Evolutionary conservation across 495 filamentous ascomycete species (phyloP).

Genomic region (Rhizodiscina lignyota): DNA sequence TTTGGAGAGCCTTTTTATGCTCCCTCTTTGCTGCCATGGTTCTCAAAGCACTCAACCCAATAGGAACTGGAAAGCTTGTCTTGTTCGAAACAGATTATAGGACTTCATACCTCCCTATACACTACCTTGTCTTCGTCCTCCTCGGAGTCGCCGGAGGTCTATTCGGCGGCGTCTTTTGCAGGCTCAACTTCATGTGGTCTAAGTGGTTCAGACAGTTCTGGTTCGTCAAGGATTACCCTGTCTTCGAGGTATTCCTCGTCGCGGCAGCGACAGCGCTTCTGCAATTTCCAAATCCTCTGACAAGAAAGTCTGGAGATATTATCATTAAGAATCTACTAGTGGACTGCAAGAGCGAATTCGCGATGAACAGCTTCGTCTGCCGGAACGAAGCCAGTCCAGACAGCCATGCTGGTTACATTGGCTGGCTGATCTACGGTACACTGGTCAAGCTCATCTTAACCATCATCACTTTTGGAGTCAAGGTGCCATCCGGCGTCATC

Average conservation of each 20-base stretch:
- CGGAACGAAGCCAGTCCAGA: slow-evolving; percentile 22
- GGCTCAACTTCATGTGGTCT: slow-evolving; percentile 37
- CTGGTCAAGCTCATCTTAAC: slow-evolving; percentile 36
- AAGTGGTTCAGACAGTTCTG: slow-evolving; percentile 33
- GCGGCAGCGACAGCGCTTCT: slow-evolving; percentile 34
- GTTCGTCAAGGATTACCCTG: slow-evolving; percentile 34
- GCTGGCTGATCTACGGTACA: slow-evolving; percentile 34
- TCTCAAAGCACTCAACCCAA: slow-evolving; percentile 40
- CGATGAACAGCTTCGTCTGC: slow-evolving; percentile 28
- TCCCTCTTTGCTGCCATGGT: slow-evolving; percentile 35
- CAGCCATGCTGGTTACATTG: slow-evolving; percentile 20
- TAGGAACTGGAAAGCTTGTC: slow-evolving; percentile 37
- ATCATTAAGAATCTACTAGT: slow-evolving; percentile 37
- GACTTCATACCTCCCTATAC: slow-evolving; percentile 30
- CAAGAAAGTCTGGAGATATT: slow-evolving; percentile 32
- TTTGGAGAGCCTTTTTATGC: slow-evolving; percentile 42
- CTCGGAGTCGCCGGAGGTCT: slow-evolving; percentile 38
- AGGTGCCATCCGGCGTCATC: slow-evolving; percentile 42
- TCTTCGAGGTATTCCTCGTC: slow-evolving; percentile 36
- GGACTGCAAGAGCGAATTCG: slow-evolving; percentile 25
- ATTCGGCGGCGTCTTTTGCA: slow-evolving; percentile 39
- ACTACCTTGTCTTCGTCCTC: slow-evolving; percentile 38
- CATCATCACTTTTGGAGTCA: slow-evolving; percentile 38
- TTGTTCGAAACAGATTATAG: slow-evolving; percentile 44
- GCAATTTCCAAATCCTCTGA: slow-evolving; percentile 37